Evolutionary conservation across 2,329 filamentous ascomycete species (phyloP).

Genomic region (Penicillium rolfsii): DNA sequence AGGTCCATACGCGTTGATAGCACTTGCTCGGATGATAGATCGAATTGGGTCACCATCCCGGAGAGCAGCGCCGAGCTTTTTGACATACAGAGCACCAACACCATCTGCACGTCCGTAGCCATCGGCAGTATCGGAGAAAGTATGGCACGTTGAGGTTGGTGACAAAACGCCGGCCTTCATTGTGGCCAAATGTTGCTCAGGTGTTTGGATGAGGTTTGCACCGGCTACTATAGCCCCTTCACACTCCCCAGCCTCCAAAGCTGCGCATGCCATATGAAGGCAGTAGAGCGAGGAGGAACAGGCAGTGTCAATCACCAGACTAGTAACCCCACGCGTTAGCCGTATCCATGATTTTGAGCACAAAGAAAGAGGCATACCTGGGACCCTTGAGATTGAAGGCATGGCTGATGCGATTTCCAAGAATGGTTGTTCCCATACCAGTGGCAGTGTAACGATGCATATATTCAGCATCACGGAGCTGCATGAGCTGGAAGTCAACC

Average conservation of each 20-base stretch:
- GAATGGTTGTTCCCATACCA: too few species aligned
- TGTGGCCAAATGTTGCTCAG: background rate
- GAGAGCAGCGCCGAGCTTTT: slow-evolving; percentile 48
- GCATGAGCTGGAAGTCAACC: background rate
- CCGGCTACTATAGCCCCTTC: background rate
- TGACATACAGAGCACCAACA: slow-evolving; percentile 47
- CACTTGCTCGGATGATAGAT: slow-evolving; percentile 48
- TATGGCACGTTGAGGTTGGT: slow-evolving; percentile 25
- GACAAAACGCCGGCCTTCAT: background rate
- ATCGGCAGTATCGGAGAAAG: slow-evolving; percentile 45
- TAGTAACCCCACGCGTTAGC: too few species aligned
- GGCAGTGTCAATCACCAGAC: too few species aligned
- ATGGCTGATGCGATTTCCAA: too few species aligned
- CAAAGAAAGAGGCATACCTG: too few species aligned
- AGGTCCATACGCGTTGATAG: slow-evolving; percentile 10
- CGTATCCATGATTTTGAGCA: too few species aligned
- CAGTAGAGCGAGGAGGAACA: too few species aligned
- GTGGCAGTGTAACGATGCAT: too few species aligned
- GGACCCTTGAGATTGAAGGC: too few species aligned
- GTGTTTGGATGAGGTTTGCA: background rate
- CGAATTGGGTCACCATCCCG: slow-evolving; percentile 48
- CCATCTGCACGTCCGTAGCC: slow-evolving; percentile 56
- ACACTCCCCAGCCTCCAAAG: background rate
- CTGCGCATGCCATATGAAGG: too few species aligned
- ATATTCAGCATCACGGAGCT: too few species aligned